Base-by-base conservation (phyloP, 2,329 filamentous ascomycete genomes). In the Colletotrichum godetiae region DNA sequence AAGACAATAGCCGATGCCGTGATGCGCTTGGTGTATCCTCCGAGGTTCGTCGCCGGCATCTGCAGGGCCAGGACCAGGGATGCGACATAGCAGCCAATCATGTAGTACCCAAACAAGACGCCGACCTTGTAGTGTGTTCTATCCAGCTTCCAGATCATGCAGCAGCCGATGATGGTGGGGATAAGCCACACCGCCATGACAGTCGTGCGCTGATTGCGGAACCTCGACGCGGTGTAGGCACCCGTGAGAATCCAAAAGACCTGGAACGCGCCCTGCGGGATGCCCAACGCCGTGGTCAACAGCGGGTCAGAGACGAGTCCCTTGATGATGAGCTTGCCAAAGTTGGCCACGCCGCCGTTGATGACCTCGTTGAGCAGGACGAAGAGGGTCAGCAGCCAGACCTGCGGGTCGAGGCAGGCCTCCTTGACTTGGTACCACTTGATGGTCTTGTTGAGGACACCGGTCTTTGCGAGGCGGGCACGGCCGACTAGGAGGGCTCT, bases 371-470 rank as follows among this genome's bases (percentile, higher is more conserved):
- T 77, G 77, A 82, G 76, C 74, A 85, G 81, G 0, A 87, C 86
- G 79, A 88, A 84, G 33, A 90, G 74, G 70, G 90, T 89, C 5
- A 91, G 77, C 19, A 91, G 82, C 88, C 89, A 92, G 0, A 88
- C 89, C 80, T 92, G 91, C 0, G 88, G 84, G 75, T 92, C 90
- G 4, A 78, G 60, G 1, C 86, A 76, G 0, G 86, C 86, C 75
- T 89, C 87, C 0, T 82, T 81, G 46, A 89, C 84, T 70, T 89
- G 87, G 13, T 82, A 80, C 76, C 79, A 81, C 71, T 88, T 88
- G 76, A 89, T 86, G 1, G 80, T 81, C 60, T 82, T 81, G 76
- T 87, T 88, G 13, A 87, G 78, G 2, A 88, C 83, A 5, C 86
- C 86, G 0, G 85, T 86, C 64, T 82, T 77, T 86, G 86, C 78